These are phyloP conservation scores for Aspergillus bertholletiae DNA, from an alignment of 495 filamentous ascomycete species.

Conservation along the genomic window DNA sequence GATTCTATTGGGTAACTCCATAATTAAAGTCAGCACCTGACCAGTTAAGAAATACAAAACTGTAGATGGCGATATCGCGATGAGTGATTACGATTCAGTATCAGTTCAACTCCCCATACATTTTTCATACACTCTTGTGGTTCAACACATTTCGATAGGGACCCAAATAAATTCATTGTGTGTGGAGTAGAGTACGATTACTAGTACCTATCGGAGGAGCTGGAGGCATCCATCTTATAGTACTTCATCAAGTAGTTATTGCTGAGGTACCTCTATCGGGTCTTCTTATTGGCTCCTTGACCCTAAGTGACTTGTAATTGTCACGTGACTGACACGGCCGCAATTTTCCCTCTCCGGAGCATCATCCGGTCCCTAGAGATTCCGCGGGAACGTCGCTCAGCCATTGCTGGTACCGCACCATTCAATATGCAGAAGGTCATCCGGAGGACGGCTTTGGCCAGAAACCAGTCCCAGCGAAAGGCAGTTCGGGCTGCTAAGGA, in stretches of 20 bases:
- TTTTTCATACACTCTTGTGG: not conserved
- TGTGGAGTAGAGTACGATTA: too few relatives aligned
- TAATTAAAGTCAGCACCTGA: too few relatives aligned
- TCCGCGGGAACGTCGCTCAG: constrained; percentile 16
- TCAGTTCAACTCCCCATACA: not conserved
- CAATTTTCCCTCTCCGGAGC: constrained; percentile 33
- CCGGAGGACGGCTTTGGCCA: constrained; percentile 61
- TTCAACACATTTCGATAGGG: not conserved
- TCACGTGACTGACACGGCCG: constrained; percentile 24
- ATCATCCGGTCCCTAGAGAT: constrained; percentile 10
- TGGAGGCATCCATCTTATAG: too few relatives aligned
- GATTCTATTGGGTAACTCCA: too few relatives aligned
- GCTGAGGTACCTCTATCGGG: too few relatives aligned
- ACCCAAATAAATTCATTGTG: too few relatives aligned
- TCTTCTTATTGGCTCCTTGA: constrained; percentile 7
- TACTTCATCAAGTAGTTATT: too few relatives aligned
- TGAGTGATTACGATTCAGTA: not conserved
- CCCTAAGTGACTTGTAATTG: not conserved
- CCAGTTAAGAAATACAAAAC: too few relatives aligned
- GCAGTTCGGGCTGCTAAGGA: constrained; percentile 41
- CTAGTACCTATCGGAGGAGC: too few relatives aligned
- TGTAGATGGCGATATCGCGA: not conserved
- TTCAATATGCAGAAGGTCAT: constrained; percentile 72
- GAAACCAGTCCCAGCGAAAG: constrained; percentile 55
- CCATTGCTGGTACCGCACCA: constrained; percentile 29